Base-by-base conservation (phyloP, 2,329 filamentous ascomycete species). In the Hymenoscyphus occultus region DNA sequence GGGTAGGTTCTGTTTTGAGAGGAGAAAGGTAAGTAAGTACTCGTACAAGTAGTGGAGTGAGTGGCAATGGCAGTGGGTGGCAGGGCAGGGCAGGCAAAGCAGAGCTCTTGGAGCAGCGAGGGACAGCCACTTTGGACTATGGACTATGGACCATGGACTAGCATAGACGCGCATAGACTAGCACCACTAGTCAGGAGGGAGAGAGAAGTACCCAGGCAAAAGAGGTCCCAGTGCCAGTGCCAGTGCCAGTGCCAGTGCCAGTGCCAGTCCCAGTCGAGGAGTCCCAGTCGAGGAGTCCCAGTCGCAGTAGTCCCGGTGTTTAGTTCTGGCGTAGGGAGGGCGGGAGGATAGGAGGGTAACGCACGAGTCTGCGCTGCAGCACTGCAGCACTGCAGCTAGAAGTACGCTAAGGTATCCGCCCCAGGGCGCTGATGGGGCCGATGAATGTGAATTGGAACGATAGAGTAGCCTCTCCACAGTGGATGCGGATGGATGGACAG, bases 111-210 rank as follows among this genome's bases (percentile, higher is more conserved):
- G 22, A 28, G 45, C 19, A 28, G 45, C 19, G 19, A 22, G 19
- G n/a, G 19, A 22, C 42, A 16, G 22, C n/a, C 2, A 22, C 7
- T 4, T n/a, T n/a, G 16, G 40, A 42, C 39, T 42, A 28, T 28
- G 28, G 28, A 35, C 6, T 35, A 35, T 35, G 35, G 28, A 35
- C 6, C 5, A 35, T 35, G 35, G 35, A 35, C 35, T 35, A 35
- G 35, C 35, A 35, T 35, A 35, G 35, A 35, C 35, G 35, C 35
- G 35, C 35, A 35, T 35, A 35, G 40, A 45, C n/a, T 51, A 22
- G 45, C n/a, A 28, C 42, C n/a, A 51, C 45, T 51, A 51, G 45
- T 51, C 45, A 51, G 45, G 45, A 48, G 45, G 35, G 45, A 51
- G 19, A 51, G 45, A 51, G 45, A 19, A 28, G 45, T 51, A 51